Evolutionary conservation across 352 stramenopile species (phyloP), one percentile per base, ranked within the genome.

Genomic region (Thalassiosira mediterranea): DNA sequence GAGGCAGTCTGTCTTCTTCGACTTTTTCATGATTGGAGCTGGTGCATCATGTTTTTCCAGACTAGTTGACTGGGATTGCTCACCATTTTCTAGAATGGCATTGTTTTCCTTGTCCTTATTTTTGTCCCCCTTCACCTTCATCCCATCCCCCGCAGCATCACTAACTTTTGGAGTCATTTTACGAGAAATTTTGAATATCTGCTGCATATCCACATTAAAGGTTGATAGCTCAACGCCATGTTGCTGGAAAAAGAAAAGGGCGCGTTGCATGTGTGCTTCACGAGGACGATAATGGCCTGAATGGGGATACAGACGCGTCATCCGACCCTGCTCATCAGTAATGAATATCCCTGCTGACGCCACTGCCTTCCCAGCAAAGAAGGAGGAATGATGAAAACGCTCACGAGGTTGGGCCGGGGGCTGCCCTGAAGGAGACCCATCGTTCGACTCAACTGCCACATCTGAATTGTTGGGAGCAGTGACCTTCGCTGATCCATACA

Each of bases 361-460:
- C 29, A 98, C 96, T 65, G 95, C 97, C 70, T 98, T 97, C 31
- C 96, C 96, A 17, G 91, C 95, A 53, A 98, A 97, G 73, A 99
- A 98, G 57, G 95, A 98, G 10, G 95, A 98, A 82, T 99, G 96
- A 76, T 99, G 96, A 72, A 99, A 98, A 47, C 96, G 94, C 59
- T 95, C 92, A 48, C 81, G 88, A 25, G 59, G 65, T 25, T 81
- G 77, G 31, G 56, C 62, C 13, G 63, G 56, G 10, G 72, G 78
- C 57, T n/a, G 37, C 46, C 19, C n/a, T 15, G 51, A 21, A 46
- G 47, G 44, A 44, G 38, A 19, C 23, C 21, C 44, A 56, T 49
- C 37, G 28, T 28, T 29, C 2, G 31, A 13, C 48, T 21, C 19
- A 34, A 15, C 32, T 3, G 23, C 53, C 19, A 48, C 28, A n/a